Base-by-base conservation (phyloP, 345 rosid genomes). In the Anastatica hierochuntica region DNA sequence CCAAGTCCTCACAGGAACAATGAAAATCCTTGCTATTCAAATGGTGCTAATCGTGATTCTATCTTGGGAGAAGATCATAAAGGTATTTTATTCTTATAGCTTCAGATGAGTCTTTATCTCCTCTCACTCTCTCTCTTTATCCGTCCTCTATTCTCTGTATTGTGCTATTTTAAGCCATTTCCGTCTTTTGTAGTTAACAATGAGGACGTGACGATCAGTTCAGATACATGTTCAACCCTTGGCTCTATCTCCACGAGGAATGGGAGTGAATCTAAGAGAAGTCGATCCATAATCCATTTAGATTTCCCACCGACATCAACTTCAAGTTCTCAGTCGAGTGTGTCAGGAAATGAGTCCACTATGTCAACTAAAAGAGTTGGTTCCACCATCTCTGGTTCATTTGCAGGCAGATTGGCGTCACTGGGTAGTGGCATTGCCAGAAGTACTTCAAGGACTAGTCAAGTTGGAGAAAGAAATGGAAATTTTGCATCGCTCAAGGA, bases 131-230 rank as follows among this genome's bases (percentile, higher is more conserved):
- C n/a, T n/a, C n/a, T n/a, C n/a, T n/a, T n/a, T n/a, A n/a, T n/a
- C n/a, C n/a, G n/a, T n/a, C 31, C 31, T 7, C 16, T 16, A 35
- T 14, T 49, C 48, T 37, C 18, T 58, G 33, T 59, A 39, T 44
- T n/a, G 46, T 36, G 12, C 46, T 27, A 27, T 21, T 50, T 18
- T 61, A 35, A 60, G 49, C 24, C 55, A 18, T 38, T 37, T 48
- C 16, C 58, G 29, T 67, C 67, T 64, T 33, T 69, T 77, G 76
- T 77, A 87, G 92, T 50, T 39, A 70, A 65, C 62, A 71, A 74
- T 60, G 94, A 77, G 58, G 76, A 71, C 43, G 67, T 82, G 53
- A 66, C 49, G 54, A 68, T 81, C 48, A 78, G 79, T 62, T 80
- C 92, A 13, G 79, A 81, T 53, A 70, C 71, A 48, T 43, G 55